A percentile compares a stretch with the other conserved stretches of the same genome.
Conservation (phyloP, 371 early-diverging fungal species). For the Syncephalastrum sp. region DNA sequence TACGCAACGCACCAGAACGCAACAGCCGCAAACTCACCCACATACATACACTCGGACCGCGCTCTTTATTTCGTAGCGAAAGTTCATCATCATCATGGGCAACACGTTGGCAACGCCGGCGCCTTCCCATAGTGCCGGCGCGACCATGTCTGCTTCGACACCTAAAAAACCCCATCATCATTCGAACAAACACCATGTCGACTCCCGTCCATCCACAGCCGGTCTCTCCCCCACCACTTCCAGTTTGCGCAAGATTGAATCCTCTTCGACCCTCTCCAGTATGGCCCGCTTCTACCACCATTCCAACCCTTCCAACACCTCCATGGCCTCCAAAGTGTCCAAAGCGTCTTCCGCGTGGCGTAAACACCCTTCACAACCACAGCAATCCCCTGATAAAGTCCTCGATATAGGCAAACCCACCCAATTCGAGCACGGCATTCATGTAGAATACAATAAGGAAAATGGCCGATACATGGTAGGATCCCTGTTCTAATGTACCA, state of each 20-base stretch:
- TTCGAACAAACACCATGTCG: slow-evolving; percentile 16
- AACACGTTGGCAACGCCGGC: slow-evolving; percentile 15
- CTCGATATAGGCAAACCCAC: slow-evolving; percentile 65
- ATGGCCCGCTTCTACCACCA: slow-evolving; percentile 36
- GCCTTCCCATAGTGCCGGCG: slow-evolving; percentile 8
- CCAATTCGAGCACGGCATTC: slow-evolving; percentile 66
- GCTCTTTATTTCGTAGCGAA: neutral
- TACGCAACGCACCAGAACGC: neutral
- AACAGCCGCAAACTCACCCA: neutral
- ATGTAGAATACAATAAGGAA: slow-evolving; percentile 61
- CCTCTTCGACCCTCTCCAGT: slow-evolving; percentile 43
- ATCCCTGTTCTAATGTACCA: neutral
- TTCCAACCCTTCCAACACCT: slow-evolving; percentile 33
- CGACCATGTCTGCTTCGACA: neutral
- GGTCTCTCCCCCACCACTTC: slow-evolving; percentile 24
- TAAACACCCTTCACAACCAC: slow-evolving; percentile 7
- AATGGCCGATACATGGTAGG: slow-evolving; percentile 63
- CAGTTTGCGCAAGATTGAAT: slow-evolving; percentile 38
- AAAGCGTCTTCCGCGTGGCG: slow-evolving; percentile 18
- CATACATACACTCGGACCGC: slow-evolving; percentile 4
- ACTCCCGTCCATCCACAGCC: slow-evolving; percentile 36
- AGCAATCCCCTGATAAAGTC: slow-evolving; percentile 40
- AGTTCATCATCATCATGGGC: slow-evolving; percentile 8
- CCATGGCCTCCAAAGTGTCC: slow-evolving; percentile 42
- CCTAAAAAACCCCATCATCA: neutral